Percentiles rank a stretch among this genome's conserved stretches.
phyloP scores from a whole-genome alignment of 805 yeast species.

The Lipomyces mesembrius region DNA sequence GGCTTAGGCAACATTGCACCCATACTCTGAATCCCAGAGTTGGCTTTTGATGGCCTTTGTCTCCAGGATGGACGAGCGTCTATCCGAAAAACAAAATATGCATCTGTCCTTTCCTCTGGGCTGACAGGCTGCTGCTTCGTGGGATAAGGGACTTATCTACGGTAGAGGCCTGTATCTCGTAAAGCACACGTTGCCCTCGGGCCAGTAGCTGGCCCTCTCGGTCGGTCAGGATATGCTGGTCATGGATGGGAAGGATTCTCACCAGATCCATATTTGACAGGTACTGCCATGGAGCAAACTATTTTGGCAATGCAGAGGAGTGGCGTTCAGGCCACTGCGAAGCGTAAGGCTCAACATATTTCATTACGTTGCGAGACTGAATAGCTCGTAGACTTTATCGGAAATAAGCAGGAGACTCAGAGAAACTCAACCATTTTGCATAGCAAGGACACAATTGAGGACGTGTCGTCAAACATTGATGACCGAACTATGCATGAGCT shows the following conservation, averaged over 20 bases:
- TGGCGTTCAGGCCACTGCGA: slow-evolving; percentile 58
- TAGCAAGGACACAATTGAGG: slow-evolving; percentile 38
- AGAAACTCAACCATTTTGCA: slow-evolving; percentile 49
- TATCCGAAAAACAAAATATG: slow-evolving; percentile 59
- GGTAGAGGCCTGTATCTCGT: slow-evolving; percentile 60
- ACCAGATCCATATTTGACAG: slow-evolving; percentile 64
- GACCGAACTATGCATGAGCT: slow-evolving; percentile 66
- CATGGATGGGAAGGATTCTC: slow-evolving; percentile 70
- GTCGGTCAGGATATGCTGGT: slow-evolving; percentile 65
- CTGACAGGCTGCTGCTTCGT: slow-evolving; percentile 62
- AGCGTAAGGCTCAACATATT: slow-evolving; percentile 33
- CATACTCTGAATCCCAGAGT: slow-evolving; percentile 58
- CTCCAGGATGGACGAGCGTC: slow-evolving; percentile 68
- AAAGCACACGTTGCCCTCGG: slow-evolving; percentile 47
- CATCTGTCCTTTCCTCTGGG: slow-evolving; percentile 61
- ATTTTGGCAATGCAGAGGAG: slow-evolving; percentile 61
- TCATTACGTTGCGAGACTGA: neutral
- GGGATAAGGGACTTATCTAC: slow-evolving; percentile 56
- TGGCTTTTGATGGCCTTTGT: slow-evolving; percentile 58
- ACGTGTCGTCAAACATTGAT: slow-evolving; percentile 60
- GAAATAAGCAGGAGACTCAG: slow-evolving; percentile 64
- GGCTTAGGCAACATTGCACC: slow-evolving; percentile 58
- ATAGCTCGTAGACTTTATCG: slow-evolving; percentile 49
- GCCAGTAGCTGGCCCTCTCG: slow-evolving; percentile 65
- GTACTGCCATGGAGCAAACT: slow-evolving; percentile 57